Conservation (phyloP, 2,329 filamentous ascomycete species). For the Exserohilum turcica region DNA sequence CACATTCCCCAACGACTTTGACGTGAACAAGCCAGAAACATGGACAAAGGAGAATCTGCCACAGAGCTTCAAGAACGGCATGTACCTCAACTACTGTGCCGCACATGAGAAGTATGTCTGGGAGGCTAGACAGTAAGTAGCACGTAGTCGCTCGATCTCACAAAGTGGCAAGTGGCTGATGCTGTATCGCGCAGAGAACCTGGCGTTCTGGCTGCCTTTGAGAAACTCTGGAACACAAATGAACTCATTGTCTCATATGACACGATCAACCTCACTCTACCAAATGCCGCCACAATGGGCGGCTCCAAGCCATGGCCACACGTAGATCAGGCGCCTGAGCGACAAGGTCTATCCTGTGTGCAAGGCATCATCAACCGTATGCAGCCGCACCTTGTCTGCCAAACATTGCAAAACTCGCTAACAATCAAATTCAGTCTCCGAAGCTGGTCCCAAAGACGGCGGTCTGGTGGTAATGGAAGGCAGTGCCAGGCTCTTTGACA, state of each 20-base stretch:
- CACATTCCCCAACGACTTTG: constrained; percentile 36
- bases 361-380: constrained; percentile 54
- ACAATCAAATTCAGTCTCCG: constrained; percentile 2
- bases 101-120: constrained; percentile 53
- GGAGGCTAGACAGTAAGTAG: constrained; percentile 45
- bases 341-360: constrained; percentile 45
- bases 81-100: constrained; percentile 48
- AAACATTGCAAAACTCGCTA: neutral
- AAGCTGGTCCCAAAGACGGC: constrained; percentile 51
- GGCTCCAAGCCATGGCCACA: constrained; percentile 49
- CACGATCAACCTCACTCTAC: constrained; percentile 52
- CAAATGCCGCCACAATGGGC: constrained; percentile 46
- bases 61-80: constrained; percentile 35
- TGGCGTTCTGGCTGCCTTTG: constrained; percentile 49
- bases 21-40: constrained; percentile 43
- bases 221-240: constrained; percentile 50
- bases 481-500: constrained; percentile 44
- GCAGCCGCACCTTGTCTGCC: constrained; percentile 37
- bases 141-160: neutral
- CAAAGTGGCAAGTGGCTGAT: neutral
- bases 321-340: constrained; percentile 51
- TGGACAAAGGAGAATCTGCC: constrained; percentile 55
- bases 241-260: constrained; percentile 41
- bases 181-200: constrained; percentile 37
- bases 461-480: constrained; percentile 55